Percentiles rank a stretch among this genome's conserved stretches.
Evolutionary conservation across 345 rosid species (phyloP).

Genomic region (Brassica cretica): DNA sequence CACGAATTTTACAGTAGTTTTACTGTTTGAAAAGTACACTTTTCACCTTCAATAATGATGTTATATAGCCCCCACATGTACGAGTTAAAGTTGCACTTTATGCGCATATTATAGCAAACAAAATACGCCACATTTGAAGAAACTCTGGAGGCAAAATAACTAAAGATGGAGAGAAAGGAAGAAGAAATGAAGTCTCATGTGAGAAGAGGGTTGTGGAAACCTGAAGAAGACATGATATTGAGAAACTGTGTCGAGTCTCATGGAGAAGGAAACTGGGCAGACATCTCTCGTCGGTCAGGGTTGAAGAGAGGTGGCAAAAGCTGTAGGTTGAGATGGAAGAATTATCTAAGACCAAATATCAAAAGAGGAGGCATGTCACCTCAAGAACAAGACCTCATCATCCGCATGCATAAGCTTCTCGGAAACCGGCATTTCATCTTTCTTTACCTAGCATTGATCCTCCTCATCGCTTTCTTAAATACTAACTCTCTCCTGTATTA

Average conservation of each 20-base stretch:
- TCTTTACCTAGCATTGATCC: background rate
- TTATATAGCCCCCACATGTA: conserved; percentile 37
- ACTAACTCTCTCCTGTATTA: conserved; percentile 10
- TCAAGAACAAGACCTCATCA: conserved; percentile 80
- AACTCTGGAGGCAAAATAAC: conserved; percentile 14
- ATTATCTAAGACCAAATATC: conserved; percentile 77
- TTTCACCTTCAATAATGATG: conserved; percentile 31
- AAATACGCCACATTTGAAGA: background rate
- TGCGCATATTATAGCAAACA: background rate
- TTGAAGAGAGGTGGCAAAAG: conserved; percentile 82
- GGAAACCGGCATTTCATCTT: conserved; percentile 57
- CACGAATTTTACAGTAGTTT: conserved; percentile 33
- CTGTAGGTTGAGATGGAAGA: conserved; percentile 86
- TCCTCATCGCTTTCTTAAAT: background rate
- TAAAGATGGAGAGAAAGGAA: conserved; percentile 40
- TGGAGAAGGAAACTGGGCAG: conserved; percentile 89
- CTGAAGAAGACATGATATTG: conserved; percentile 78
- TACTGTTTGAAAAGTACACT: conserved; percentile 33
- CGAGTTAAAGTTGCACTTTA: conserved; percentile 30
- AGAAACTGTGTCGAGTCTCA: conserved; percentile 65
- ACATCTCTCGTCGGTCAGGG: conserved; percentile 62
- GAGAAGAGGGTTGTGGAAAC: conserved; percentile 82
- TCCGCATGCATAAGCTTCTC: conserved; percentile 86
- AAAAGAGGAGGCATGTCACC: conserved; percentile 75
- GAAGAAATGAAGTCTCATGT: conserved; percentile 41